phyloP scores from a whole-genome alignment of 2,329 filamentous ascomycete species.

The Chalaropsis thielavioides region DNA sequence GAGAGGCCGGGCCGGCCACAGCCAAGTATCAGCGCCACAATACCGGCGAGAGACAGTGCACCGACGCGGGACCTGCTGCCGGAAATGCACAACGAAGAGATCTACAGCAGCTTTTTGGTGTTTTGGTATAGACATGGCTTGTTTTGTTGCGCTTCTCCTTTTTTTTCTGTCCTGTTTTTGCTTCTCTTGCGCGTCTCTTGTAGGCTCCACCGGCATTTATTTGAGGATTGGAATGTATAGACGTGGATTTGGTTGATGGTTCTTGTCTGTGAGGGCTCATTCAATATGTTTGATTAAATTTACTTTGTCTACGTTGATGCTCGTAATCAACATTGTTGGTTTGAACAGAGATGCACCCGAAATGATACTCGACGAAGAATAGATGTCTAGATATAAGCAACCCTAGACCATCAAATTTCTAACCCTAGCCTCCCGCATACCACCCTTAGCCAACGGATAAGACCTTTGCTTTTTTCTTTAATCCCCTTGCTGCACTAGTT shows the following conservation, averaged over 20 bases:
- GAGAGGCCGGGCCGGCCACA: not conserved
- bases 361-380: not conserved
- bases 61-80: not conserved
- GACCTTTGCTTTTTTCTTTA: not conserved
- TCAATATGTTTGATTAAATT: not conserved
- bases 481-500: not conserved
- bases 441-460: not conserved
- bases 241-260: not conserved
- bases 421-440: no score
- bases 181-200: not conserved
- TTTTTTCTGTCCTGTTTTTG: not conserved
- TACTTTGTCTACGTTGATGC: not conserved
- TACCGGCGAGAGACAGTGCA: no score
- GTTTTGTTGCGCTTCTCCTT: not conserved
- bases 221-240: not conserved
- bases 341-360: not conserved
- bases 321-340: not conserved
- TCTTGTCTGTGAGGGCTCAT: not conserved
- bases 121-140: not conserved
- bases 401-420: no score
- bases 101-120: not conserved
- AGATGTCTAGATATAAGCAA: no score
- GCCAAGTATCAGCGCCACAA: no score
- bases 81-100: not conserved
- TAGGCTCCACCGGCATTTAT: no score